These are phyloP conservation scores for Zygosaccharomyces sapae DNA, from an alignment of 1,139 yeast genomes.

Conservation along the genomic window DNA sequence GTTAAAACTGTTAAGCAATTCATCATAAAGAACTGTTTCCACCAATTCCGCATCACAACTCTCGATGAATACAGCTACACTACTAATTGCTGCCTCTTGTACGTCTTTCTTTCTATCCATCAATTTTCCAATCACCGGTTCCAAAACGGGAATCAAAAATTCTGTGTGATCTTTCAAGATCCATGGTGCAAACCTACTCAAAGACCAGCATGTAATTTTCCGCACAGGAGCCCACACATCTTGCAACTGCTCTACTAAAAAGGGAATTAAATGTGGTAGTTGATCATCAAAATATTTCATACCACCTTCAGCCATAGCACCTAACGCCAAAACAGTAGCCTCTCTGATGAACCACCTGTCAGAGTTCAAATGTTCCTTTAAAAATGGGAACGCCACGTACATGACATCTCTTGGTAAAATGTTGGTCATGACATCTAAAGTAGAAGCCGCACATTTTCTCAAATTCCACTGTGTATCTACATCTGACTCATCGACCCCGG, in stretches of 20 bases:
- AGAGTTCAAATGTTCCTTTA: conserved; percentile 66
- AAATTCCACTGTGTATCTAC: conserved; percentile 70
- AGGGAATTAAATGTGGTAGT: conserved; percentile 81
- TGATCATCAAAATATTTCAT: conserved; percentile 65
- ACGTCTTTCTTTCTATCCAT: conserved; percentile 85
- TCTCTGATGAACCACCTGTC: conserved; percentile 85
- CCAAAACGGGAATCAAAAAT: conserved; percentile 72
- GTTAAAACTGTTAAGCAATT: conserved; percentile 64
- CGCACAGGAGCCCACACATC: conserved; percentile 83
- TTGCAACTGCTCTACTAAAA: conserved; percentile 69
- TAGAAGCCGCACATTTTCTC: conserved; percentile 91
- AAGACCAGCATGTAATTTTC: conserved; percentile 93
- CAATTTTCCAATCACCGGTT: conserved; percentile 68
- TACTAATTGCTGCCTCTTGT: conserved; percentile 92
- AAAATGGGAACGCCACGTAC: conserved; percentile 65
- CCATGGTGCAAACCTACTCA: conserved; percentile 82
- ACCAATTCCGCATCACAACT: conserved; percentile 58
- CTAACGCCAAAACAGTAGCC: conserved; percentile 89
- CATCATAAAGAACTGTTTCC: conserved; percentile 53
- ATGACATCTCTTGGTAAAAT: conserved; percentile 66
- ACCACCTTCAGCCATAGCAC: conserved; percentile 92
- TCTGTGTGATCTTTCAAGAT: conserved; percentile 65
- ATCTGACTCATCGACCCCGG: conserved; percentile 32
- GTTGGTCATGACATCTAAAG: conserved; percentile 75
- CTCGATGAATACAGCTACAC: conserved; percentile 79